A percentile compares a stretch with the other conserved stretches of the same genome.
phyloP scores from a whole-genome alignment of 139 green algal species.

The Pseudopediastrum boryanum region DNA sequence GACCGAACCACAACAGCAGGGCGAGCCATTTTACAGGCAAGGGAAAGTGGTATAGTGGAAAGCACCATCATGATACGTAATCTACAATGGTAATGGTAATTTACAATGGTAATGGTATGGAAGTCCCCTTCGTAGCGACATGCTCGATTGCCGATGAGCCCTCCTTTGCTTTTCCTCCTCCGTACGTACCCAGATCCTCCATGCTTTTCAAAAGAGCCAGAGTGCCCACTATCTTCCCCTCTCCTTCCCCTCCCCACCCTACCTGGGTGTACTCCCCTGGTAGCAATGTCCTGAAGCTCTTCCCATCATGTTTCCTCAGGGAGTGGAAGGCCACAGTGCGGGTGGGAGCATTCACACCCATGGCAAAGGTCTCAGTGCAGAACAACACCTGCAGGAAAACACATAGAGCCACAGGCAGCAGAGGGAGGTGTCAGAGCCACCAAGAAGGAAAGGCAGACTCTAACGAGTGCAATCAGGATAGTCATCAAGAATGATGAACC shows the following conservation, averaged over 20 bases:
- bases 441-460: background rate
- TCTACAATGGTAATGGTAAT: too few relatives aligned
- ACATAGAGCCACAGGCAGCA: background rate
- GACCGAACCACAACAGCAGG: too few relatives aligned
- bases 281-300: conserved; percentile 82
- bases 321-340: conserved; percentile 92
- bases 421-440: background rate
- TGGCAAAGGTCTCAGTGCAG: conserved; percentile 97
- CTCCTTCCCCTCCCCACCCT: conserved; percentile 54
- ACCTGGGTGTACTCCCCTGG: conserved; percentile 98
- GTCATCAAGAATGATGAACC: too few relatives aligned
- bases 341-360: conserved; percentile 97
- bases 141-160: too few relatives aligned
- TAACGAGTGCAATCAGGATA: too few relatives aligned
- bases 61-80: background rate
- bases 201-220: background rate
- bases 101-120: too few relatives aligned
- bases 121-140: too few relatives aligned
- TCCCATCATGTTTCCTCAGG: conserved; percentile 90
- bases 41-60: background rate
- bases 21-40: too few relatives aligned
- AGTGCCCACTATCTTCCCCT: background rate
- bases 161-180: too few relatives aligned
- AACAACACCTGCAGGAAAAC: conserved; percentile 78
- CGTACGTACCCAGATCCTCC: too few relatives aligned